phyloP scores from a whole-genome alignment of 2,329 filamentous ascomycete genomes.

The Xenoacremonium recifei region DNA sequence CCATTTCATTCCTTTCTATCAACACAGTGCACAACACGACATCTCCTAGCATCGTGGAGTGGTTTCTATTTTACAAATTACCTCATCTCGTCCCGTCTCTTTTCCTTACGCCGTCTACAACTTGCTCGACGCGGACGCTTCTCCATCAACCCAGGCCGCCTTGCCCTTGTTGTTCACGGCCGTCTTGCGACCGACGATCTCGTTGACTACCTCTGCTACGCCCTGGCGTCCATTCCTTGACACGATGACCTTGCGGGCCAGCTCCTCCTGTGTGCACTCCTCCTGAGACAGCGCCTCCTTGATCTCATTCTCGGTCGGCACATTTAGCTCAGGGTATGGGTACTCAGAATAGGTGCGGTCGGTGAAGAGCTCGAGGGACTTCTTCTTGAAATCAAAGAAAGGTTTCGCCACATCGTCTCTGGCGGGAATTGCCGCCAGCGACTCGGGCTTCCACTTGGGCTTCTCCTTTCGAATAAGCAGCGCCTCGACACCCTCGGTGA shows the following conservation, averaged over 20 bases:
- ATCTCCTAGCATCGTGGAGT: constrained; percentile 13
- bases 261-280: constrained; percentile 48
- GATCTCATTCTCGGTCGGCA: constrained; percentile 71
- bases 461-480: constrained; percentile 69
- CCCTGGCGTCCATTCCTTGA: constrained; percentile 65
- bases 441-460: constrained; percentile 75
- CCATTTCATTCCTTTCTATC: constrained; percentile 23
- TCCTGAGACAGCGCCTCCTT: constrained; percentile 40
- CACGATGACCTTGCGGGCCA: constrained; percentile 62
- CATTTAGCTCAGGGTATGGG: constrained; percentile 65
- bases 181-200: constrained; percentile 66
- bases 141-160: constrained; percentile 36
- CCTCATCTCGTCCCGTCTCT: constrained; percentile 8
- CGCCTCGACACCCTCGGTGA: constrained; percentile 85
- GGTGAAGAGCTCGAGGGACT: constrained; percentile 60
- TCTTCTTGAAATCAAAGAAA: constrained; percentile 63
- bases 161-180: constrained; percentile 42
- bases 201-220: constrained; percentile 64
- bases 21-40: constrained; percentile 20
- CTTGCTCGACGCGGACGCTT: constrained; percentile 30
- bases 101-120: constrained; percentile 23
- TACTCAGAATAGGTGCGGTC: constrained; percentile 67
- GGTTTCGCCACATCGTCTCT: constrained; percentile 54
- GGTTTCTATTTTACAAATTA: constrained; percentile 27
- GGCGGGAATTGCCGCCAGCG: constrained; percentile 62